Evolutionary conservation across 306 rosid genomes (phyloP).

Genomic region (Fragaria iinumae): DNA sequence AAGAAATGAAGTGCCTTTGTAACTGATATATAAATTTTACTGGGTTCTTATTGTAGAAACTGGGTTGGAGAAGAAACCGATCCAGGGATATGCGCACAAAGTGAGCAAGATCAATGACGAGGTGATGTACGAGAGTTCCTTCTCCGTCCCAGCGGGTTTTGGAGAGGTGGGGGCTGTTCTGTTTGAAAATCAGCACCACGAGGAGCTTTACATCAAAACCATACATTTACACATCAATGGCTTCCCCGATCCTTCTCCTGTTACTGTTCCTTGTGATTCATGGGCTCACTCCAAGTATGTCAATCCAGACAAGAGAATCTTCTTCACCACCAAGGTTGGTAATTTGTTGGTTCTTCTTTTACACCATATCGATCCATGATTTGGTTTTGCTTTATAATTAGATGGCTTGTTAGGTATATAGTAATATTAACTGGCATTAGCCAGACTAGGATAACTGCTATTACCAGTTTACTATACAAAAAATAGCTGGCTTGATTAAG

Average conservation of each 20-base stretch:
- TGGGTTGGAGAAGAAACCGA: neutral
- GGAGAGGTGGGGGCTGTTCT: conserved; percentile 59
- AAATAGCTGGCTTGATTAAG: too few species aligned
- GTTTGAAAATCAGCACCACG: conserved; percentile 70
- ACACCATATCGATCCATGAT: too few species aligned
- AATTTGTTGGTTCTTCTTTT: neutral
- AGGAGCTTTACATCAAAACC: conserved; percentile 55
- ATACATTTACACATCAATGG: conserved; percentile 39
- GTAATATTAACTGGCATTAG: too few species aligned
- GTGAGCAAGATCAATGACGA: conserved; percentile 16
- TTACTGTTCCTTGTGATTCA: conserved; percentile 42
- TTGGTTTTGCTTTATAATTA: too few species aligned
- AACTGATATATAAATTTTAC: too few species aligned
- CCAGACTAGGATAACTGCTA: too few species aligned
- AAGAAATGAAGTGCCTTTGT: too few species aligned
- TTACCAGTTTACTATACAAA: too few species aligned
- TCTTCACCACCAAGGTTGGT: conserved; percentile 60
- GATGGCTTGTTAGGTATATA: too few species aligned
- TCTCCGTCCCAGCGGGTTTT: conserved; percentile 49
- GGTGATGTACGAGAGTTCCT: conserved; percentile 42
- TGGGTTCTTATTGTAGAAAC: neutral
- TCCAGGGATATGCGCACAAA: conserved; percentile 48
- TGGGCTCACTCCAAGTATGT: conserved; percentile 70
- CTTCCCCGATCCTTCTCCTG: conserved; percentile 21
- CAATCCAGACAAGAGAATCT: conserved; percentile 48